phyloP scores from a whole-genome alignment of 192 early-diverging fungal species.

The Linnemannia exigua region DNA sequence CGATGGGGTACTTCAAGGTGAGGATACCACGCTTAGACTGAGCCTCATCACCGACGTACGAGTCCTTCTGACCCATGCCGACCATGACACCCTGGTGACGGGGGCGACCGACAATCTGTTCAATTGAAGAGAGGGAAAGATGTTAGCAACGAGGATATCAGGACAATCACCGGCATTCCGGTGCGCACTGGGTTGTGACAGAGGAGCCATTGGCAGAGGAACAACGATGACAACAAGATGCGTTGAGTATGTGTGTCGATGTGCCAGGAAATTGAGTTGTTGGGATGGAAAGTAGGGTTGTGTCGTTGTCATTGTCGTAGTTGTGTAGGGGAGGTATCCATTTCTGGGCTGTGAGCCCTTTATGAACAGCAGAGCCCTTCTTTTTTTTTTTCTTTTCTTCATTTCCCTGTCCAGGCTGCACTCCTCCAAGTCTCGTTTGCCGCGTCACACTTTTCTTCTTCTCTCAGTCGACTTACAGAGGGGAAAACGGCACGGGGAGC shows the following conservation, averaged over 20 bases:
- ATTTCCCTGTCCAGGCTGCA: not conserved
- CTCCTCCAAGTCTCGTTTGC: not conserved
- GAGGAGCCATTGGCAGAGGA: not conserved
- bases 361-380: constrained; percentile 1
- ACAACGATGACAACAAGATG: not conserved
- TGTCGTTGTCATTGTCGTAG: not conserved
- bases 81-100: constrained; percentile 92
- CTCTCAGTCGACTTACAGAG: constrained; percentile 46
- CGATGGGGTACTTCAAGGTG: constrained; percentile 89
- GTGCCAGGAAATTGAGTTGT: not conserved
- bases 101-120: constrained; percentile 83
- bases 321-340: not conserved
- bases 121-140: not conserved
- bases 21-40: constrained; percentile 93
- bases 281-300: not conserved
- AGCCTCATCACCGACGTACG: constrained; percentile 93
- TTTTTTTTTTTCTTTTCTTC: not conserved
- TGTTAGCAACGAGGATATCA: not conserved
- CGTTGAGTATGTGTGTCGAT: not conserved
- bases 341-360: constrained; percentile 7
- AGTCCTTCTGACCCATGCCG: constrained; percentile 93
- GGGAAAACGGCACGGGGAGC: constrained; percentile 85
- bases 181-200: no score
- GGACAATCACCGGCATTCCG: not conserved
- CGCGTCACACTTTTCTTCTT: not conserved